Percentiles rank a stretch among this genome's conserved stretches.
These are phyloP conservation scores for Polytrichum commune DNA, from an alignment of 225 moss, liverwort and hornwort genomes.

Conservation along the genomic window DNA sequence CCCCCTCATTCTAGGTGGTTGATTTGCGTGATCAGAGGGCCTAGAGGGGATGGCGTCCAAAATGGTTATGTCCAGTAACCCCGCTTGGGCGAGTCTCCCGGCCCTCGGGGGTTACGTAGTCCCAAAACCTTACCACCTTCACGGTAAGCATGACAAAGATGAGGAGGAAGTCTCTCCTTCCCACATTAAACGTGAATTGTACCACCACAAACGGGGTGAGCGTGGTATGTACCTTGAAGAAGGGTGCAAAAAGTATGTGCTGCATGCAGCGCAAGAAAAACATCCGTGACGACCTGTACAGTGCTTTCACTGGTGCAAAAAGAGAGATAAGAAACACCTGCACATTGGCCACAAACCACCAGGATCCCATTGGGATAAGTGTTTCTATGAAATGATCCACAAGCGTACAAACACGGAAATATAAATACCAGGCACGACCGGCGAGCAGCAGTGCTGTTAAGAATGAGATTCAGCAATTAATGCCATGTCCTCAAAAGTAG, in stretches of 20 bases:
- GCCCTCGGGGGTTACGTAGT: not conserved
- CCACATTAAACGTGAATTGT: not conserved
- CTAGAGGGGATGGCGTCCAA: no score
- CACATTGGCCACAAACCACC: constrained; percentile 5
- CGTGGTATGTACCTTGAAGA: constrained; percentile 61
- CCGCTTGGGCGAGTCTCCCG: no score
- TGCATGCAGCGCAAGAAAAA: constrained; percentile 62
- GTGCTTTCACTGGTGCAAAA: constrained; percentile 54
- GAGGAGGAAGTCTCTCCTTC: not conserved
- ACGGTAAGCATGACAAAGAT: no score
- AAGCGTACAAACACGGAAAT: no score
- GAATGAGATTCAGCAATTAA: not conserved
- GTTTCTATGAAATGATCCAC: not conserved
- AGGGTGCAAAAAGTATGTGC: constrained; percentile 63
- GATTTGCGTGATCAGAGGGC: no score
- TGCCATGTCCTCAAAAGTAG: not conserved
- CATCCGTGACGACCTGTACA: constrained; percentile 63
- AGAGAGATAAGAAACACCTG: constrained; percentile 63
- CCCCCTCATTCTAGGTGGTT: no score
- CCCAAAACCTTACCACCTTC: no score
- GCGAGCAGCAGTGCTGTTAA: not conserved
- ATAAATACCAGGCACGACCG: not conserved
- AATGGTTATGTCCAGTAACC: no score
- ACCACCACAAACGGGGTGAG: not conserved
- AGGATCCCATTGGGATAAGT: not conserved